These are phyloP conservation scores for Penicillium verrucosum DNA, from an alignment of 2,329 filamentous ascomycete species.

Conservation along the genomic window DNA sequence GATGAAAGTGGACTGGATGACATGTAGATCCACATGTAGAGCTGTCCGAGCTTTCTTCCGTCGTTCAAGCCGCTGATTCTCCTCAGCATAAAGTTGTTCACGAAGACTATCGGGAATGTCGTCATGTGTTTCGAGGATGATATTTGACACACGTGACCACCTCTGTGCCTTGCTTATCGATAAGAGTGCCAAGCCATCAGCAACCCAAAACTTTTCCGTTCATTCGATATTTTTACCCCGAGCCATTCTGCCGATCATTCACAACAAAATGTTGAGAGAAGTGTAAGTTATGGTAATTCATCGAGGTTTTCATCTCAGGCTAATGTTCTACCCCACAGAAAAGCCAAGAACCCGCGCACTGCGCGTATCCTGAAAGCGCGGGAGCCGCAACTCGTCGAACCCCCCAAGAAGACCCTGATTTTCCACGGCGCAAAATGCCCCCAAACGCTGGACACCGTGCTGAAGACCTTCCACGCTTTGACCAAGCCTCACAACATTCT, in stretches of 20 bases:
- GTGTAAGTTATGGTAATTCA: constrained; percentile 33
- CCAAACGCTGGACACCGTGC: constrained; percentile 74
- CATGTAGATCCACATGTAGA: too few species aligned
- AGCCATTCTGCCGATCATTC: constrained; percentile 18
- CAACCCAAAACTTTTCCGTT: constrained; percentile 39
- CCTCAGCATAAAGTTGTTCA: too few species aligned
- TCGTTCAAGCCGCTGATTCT: too few species aligned
- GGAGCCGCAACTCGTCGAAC: constrained; percentile 83
- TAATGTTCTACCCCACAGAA: constrained; percentile 42
- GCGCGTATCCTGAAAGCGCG: constrained; percentile 93
- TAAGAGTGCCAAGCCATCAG: constrained; percentile 37
- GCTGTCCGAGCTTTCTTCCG: too few species aligned
- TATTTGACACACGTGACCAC: background rate
- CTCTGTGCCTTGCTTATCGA: constrained; percentile 31
- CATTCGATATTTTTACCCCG: constrained; percentile 28
- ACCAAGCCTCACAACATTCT: constrained; percentile 82
- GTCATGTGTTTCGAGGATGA: too few species aligned
- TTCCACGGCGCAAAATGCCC: constrained; percentile 84
- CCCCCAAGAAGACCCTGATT: constrained; percentile 85
- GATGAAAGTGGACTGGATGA: too few species aligned
- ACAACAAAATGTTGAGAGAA: constrained; percentile 43
- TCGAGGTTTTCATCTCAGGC: background rate
- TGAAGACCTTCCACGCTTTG: constrained; percentile 80
- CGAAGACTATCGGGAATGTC: too few species aligned
- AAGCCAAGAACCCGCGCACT: constrained; percentile 78